Conservation (phyloP, 1,284 basidiomycete genomes). For the Pterula multifida region DNA sequence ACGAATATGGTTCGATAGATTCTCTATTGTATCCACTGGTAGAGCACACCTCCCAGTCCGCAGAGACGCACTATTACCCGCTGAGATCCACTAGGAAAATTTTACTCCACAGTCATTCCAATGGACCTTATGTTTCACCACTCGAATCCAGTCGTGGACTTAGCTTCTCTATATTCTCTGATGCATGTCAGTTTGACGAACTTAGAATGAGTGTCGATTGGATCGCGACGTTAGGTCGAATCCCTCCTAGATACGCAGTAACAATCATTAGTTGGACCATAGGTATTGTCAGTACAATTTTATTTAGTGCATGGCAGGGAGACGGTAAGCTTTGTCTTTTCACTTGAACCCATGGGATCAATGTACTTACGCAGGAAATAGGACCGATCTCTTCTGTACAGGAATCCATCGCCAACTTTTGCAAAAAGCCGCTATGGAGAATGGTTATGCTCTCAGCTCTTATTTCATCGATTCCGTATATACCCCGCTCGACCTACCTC, state of each 20-base stretch:
- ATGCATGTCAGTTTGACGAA: slow-evolving; percentile 31
- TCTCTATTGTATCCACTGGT: slow-evolving; percentile 44
- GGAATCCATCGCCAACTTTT: slow-evolving; percentile 34
- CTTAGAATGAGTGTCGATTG: slow-evolving; percentile 51
- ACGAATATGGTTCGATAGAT: slow-evolving; percentile 20
- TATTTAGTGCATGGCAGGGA: slow-evolving; percentile 24
- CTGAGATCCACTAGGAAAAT: slow-evolving; percentile 26
- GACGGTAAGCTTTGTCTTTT: slow-evolving; percentile 7
- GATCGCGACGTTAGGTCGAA: slow-evolving; percentile 56
- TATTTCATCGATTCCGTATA: slow-evolving; percentile 38
- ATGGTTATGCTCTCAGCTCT: slow-evolving; percentile 31
- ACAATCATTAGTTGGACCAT: slow-evolving; percentile 59
- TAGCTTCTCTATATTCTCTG: slow-evolving; percentile 45
- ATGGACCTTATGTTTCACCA: slow-evolving; percentile 48
- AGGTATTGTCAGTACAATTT: slow-evolving; percentile 44
- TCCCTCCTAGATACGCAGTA: slow-evolving; percentile 61
- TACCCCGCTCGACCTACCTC: slow-evolving; percentile 40
- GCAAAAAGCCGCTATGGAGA: slow-evolving; percentile 24
- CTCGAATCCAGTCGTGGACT: slow-evolving; percentile 24
- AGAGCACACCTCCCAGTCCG: slow-evolving; percentile 37
- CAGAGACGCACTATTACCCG: slow-evolving; percentile 66
- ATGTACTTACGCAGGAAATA: no score
- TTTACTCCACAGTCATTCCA: slow-evolving; percentile 60
- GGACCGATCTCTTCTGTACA: slow-evolving; percentile 32
- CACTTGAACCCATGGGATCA: not conserved